These are phyloP conservation scores for Septoria petroselini DNA, from an alignment of 2,329 filamentous ascomycete genomes.

Conservation along the genomic window DNA sequence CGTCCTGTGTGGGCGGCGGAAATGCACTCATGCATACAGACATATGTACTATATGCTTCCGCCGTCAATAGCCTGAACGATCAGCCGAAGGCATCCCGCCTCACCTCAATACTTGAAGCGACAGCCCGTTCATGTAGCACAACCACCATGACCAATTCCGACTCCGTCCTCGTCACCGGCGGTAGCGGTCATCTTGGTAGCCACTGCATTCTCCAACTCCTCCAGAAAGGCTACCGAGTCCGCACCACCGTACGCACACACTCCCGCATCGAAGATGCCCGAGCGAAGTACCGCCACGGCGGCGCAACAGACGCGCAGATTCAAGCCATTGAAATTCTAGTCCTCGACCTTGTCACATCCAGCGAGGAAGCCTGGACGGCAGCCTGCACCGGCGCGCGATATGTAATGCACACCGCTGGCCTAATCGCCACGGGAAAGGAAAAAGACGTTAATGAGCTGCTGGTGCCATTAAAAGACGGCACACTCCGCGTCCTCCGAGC, in stretches of 20 bases:
- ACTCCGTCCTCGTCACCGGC: slow-evolving; percentile 19
- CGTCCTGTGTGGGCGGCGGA: too few species aligned
- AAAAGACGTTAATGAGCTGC: slow-evolving; percentile 19
- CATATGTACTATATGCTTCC: too few species aligned
- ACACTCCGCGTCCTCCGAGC: slow-evolving; percentile 17
- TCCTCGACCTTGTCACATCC: slow-evolving; percentile 16
- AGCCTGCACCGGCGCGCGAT: slow-evolving; percentile 16
- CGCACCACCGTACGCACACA: slow-evolving; percentile 19
- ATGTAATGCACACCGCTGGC: slow-evolving; percentile 20
- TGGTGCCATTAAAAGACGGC: slow-evolving; percentile 16
- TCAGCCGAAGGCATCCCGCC: not conserved
- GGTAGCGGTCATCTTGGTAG: slow-evolving; percentile 18
- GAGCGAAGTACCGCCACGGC: slow-evolving; percentile 15
- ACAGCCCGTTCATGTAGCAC: not conserved
- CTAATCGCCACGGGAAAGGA: slow-evolving; percentile 23
- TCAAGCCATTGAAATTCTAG: slow-evolving; percentile 16
- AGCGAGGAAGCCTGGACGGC: slow-evolving; percentile 17
- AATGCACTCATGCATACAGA: too few species aligned
- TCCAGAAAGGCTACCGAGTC: slow-evolving; percentile 15
- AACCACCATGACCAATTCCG: slow-evolving; percentile 3
- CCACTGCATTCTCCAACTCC: slow-evolving; percentile 18
- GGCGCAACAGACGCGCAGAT: slow-evolving; percentile 17
- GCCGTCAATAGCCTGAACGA: not conserved
- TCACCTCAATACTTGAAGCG: not conserved
- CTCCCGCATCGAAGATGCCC: slow-evolving; percentile 17